Base-by-base conservation (phyloP, 495 filamentous ascomycete genomes). In the Pseudomonodictys pantanalensis region DNA sequence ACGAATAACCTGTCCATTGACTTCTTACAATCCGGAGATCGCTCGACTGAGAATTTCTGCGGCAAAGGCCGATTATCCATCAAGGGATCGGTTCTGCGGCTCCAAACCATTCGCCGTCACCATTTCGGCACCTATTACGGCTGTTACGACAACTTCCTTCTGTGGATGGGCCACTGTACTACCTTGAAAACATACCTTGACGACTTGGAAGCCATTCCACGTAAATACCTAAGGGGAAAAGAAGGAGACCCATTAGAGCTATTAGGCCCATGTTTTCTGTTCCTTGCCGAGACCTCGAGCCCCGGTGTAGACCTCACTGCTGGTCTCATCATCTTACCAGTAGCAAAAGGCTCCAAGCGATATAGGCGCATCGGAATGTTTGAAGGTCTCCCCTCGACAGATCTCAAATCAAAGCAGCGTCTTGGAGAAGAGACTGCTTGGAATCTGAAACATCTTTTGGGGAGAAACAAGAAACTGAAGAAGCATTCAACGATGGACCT, bases 101-200 rank as follows among this genome's bases (percentile, higher is more conserved):
- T 49, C 18, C 15, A 23, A 15, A 49, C 45, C 15, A 26, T 49
- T 26, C 45, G 45, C 45, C 28, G 45, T 23, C 45, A 49, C 7
- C 45, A 26, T 8, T 49, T 49, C 23, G 45, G 45, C 12, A 12
- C 45, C 9, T 49, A 49, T 23, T 26, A 49, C 23, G 45, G 45
- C 17, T n/a, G 45, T 11, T 49, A 49, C 26, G 45, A 49, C 26
- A 3, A 26, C 28, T 49, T 49, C 23, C 23, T 49, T 23, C 45
- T 23, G 26, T 49, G 45, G 45, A 26, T 22, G 45, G n/a, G 8
- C 15, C 23, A 23, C 12, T 26, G 4, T 3, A 8, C 12, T 26
- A 49, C 12, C 45, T 26, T 49, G 45, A 26, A 49, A 23, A 49
- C 45, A 22, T 49, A 49, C 23, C 45, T 49, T 8, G 45, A 49